Base-by-base conservation (phyloP, 768 basidiomycete species). In the Leucosporidium scottii region DNA sequence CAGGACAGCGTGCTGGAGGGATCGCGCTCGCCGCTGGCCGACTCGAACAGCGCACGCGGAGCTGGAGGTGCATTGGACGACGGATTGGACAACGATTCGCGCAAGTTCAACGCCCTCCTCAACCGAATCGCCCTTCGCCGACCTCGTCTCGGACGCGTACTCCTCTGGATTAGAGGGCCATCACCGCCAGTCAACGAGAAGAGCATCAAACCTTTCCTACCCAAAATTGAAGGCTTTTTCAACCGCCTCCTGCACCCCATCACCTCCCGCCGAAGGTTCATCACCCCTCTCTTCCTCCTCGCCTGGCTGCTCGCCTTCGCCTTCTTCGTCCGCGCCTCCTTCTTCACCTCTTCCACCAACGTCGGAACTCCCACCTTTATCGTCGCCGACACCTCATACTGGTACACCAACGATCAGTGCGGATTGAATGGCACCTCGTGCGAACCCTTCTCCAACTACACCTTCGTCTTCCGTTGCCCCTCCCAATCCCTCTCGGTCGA, bases 381-480 rank as follows among this genome's bases (percentile, higher is more conserved):
- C 61, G 83, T 80, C 48, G 90, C 88, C 74, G 87, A 87, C 10
- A 82, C 86, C 10, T 83, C 85, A 3, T 89, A 85, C 75, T 91
- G 89, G 88, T 69, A 80, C 4, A 80, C 83, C 28, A 84, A 89
- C 69, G 84, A 85, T 73, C 83, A 83, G 17, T 92, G 90, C 71
- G 90, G 90, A 27, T 79, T 91, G 36, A 78, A 91, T 70, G 91
- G 90, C 2, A 72, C 78, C 50, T 67, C 76, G 4, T 93, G 90
- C 76, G 80, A 78, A 20, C 88, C 89, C 0, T 88, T 89, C 75
- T 3, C 81, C 58, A 81, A 85, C 67, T 76, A 82, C 6, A 81
- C 83, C 12, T 84, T 87, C 74, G 83, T 88, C 68, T 89, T 93
- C 74, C 85, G 91, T 20, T 93, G 90, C 76, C 90, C 89, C 7